Conservation (phyloP, 2,329 filamentous ascomycete species). For the Penicillium sp. region DNA sequence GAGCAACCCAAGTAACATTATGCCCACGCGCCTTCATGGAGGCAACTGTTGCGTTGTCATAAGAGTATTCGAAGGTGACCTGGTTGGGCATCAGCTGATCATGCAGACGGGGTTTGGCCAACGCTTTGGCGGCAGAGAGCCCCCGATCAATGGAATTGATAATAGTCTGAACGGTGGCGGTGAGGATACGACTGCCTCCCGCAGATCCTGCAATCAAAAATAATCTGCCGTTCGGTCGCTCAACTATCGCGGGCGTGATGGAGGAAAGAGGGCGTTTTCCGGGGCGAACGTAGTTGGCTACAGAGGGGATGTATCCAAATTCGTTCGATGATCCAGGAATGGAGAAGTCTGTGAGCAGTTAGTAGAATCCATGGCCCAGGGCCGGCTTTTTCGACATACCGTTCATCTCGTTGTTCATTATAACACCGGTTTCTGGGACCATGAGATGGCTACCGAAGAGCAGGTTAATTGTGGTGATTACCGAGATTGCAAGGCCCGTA, state of each 20-base stretch:
- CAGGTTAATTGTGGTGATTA: conserved; percentile 85
- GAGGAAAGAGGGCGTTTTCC: conserved; percentile 81
- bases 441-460: conserved; percentile 78
- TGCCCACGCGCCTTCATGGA: conserved; percentile 66
- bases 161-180: conserved; percentile 69
- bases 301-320: conserved; percentile 79
- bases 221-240: conserved; percentile 62
- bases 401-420: conserved; percentile 66
- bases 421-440: conserved; percentile 77
- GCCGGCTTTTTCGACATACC: conserved; percentile 44
- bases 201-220: conserved; percentile 72
- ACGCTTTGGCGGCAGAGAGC: conserved; percentile 59
- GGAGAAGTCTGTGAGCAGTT: conserved; percentile 70
- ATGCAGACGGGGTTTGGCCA: conserved; percentile 68
- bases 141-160: conserved; percentile 69
- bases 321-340: conserved; percentile 74
- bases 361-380: neutral
- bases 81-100: conserved; percentile 76
- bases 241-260: conserved; percentile 75
- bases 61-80: conserved; percentile 66
- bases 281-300: conserved; percentile 76
- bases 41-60: conserved; percentile 62
- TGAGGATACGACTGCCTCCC: conserved; percentile 81
- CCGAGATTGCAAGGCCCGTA: conserved; percentile 70
- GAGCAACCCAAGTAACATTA: conserved; percentile 66